These are phyloP conservation scores for Teunomyces stri DNA, from an alignment of 805 yeast species.

Conservation along the genomic window DNA sequence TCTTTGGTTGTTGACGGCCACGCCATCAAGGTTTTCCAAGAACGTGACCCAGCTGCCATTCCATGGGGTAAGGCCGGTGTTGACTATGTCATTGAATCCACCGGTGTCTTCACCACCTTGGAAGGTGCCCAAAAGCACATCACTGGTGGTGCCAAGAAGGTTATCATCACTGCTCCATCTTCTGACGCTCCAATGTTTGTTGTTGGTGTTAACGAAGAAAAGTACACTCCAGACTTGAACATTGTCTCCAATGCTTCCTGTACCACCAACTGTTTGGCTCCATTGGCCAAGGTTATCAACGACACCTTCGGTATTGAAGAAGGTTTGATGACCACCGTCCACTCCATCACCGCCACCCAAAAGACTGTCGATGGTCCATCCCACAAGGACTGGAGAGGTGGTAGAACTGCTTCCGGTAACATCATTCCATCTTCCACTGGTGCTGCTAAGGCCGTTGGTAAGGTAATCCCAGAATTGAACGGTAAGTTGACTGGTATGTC, in stretches of 20 bases:
- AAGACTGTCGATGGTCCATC: conserved; percentile 39
- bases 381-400: conserved; percentile 41
- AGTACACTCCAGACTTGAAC: conserved; percentile 32
- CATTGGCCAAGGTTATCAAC: conserved; percentile 36
- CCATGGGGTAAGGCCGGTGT: conserved; percentile 36
- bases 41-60: conserved; percentile 32
- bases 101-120: conserved; percentile 35
- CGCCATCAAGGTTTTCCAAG: conserved; percentile 29
- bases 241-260: conserved; percentile 36
- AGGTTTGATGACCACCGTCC: conserved; percentile 38
- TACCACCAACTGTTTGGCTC: conserved; percentile 39
- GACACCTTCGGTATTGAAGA: conserved; percentile 35
- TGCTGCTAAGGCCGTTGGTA: conserved; percentile 39
- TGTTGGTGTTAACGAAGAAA: conserved; percentile 33
- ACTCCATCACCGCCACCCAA: conserved; percentile 37
- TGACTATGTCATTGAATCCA: conserved; percentile 32
- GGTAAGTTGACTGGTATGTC: conserved; percentile 38
- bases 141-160: conserved; percentile 37
- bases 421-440: conserved; percentile 37
- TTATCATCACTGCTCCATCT: conserved; percentile 34
- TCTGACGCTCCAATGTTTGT: conserved; percentile 37
- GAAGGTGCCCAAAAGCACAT: conserved; percentile 37
- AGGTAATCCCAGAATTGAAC: conserved; percentile 36
- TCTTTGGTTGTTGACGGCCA: conserved; percentile 28
- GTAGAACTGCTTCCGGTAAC: conserved; percentile 37